Percentiles rank a stretch among this genome's conserved stretches.
These are phyloP conservation scores for Pyrus pyrifolia DNA, from an alignment of 306 rosid species.

Conservation along the genomic window DNA sequence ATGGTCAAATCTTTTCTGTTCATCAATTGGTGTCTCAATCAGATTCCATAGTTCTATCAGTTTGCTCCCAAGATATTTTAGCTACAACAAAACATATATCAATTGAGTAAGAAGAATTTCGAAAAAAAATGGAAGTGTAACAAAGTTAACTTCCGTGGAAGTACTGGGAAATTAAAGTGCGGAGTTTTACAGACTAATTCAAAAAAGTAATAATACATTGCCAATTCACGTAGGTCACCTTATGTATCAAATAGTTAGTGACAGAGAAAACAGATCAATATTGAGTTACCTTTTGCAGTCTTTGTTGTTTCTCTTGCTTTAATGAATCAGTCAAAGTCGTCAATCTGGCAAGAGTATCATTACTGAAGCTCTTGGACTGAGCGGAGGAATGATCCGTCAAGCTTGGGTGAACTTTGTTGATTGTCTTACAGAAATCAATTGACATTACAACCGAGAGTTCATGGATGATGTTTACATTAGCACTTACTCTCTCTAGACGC, in stretches of 20 bases:
- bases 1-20: conserved; percentile 55
- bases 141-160: background rate
- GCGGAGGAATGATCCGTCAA: conserved; percentile 40
- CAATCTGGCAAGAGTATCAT: conserved; percentile 76
- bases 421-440: conserved; percentile 46
- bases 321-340: conserved; percentile 54
- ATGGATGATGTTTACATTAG: conserved; percentile 40
- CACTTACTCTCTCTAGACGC: conserved; percentile 60
- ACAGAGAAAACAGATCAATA: background rate
- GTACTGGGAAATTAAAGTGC: background rate
- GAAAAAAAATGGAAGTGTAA: background rate
- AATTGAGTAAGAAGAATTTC: background rate
- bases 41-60: conserved; percentile 73
- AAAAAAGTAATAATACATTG: background rate
- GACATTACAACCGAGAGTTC: conserved; percentile 70
- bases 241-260: background rate
- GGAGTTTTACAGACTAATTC: background rate
- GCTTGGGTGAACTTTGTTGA: conserved; percentile 72
- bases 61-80: conserved; percentile 50
- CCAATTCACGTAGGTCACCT: background rate
- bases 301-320: conserved; percentile 58
- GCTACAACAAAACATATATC: conserved; percentile 31
- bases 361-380: conserved; percentile 58
- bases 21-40: conserved; percentile 61
- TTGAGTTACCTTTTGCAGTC: conserved; percentile 66